Conservation (phyloP, 257 asterid genomes). For the Nicotiana noctiflora region DNA sequence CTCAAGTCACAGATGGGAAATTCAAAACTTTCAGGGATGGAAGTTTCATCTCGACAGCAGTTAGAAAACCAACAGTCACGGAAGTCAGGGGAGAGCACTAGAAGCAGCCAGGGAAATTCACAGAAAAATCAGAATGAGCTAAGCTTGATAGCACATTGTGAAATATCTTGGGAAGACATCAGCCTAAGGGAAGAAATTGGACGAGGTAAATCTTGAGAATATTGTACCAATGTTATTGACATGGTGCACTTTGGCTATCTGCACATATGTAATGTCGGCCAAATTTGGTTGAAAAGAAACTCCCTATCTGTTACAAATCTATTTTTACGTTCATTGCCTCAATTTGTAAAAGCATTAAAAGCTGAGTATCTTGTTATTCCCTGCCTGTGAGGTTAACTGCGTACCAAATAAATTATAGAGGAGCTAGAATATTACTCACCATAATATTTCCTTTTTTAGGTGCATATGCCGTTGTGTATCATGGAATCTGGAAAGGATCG, state of each 20-base stretch:
- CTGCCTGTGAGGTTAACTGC: too few species aligned
- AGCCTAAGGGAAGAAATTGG: conserved; percentile 53
- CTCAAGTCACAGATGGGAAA: not conserved
- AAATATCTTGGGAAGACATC: conserved; percentile 63
- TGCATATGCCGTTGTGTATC: conserved; percentile 56
- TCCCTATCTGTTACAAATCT: not conserved
- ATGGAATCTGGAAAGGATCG: conserved; percentile 75
- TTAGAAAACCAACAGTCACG: conserved; percentile 10
- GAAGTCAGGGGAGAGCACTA: conserved; percentile 5
- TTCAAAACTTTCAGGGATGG: not conserved
- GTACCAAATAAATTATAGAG: not conserved
- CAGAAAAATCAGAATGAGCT: conserved; percentile 31
- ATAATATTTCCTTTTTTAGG: conserved; percentile 35
- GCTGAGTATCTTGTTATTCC: not conserved
- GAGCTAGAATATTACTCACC: conserved; percentile 4
- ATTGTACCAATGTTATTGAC: not conserved
- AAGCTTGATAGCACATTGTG: conserved; percentile 21
- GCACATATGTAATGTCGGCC: not conserved
- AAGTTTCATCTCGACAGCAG: not conserved
- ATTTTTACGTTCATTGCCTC: not conserved
- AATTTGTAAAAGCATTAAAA: not conserved
- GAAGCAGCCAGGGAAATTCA: conserved; percentile 26
- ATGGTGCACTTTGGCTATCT: not conserved
- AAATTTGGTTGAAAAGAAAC: not conserved
- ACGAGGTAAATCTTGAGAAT: conserved; percentile 36